Evolutionary conservation across 225 moss, liverwort and hornwort genomes (phyloP), one percentile per base, ranked within the genome.

Genomic region (Marchantia paleacea): DNA sequence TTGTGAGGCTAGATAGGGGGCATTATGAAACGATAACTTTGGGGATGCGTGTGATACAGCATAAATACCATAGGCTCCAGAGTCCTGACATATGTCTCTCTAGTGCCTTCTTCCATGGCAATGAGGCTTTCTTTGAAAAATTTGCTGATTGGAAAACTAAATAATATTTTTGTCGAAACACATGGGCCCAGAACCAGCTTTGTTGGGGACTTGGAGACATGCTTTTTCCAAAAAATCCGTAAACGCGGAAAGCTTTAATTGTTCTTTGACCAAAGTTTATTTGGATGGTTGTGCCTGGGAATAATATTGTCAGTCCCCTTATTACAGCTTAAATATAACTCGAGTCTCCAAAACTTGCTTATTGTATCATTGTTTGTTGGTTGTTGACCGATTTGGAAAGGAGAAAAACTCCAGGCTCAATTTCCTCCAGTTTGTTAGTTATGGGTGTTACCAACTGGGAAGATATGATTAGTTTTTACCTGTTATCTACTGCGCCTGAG

Each of bases 201-300:
- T 72, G 72, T 51, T 72, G 50, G 72, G 72, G 48, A 72, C 72
- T 72, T 72, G 72, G 72, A 51, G 72, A 72, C 72, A 72, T 72
- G 52, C 50, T 72, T 72, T 72, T 72, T 51, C 72, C 50, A 52
- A 72, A 15, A 51, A 72, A 52, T 51, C 72, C 72, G 16, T 52
- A 10, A 72, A 72, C 72, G 72, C 72, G 72, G 72, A 72, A 52
- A 72, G 72, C 52, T 52, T 72, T 72, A 22, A 72, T 72, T 31
- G 72, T 8, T 72, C 72, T 72, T 72, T 72, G 72, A 72, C 72
- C 51, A 13, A 72, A 72, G 50, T 39, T 13, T 66, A 12, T 10
- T 25, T 26, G 8, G 69, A 60, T 69, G 7, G 15, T 24, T 52
- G 20, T 48, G 72, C n/a, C 72, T 25, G 72, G n/a, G 12, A 72